Evolutionary conservation across 75 land plant genomes (phyloP).

Genomic region (Gnetum montanum): DNA sequence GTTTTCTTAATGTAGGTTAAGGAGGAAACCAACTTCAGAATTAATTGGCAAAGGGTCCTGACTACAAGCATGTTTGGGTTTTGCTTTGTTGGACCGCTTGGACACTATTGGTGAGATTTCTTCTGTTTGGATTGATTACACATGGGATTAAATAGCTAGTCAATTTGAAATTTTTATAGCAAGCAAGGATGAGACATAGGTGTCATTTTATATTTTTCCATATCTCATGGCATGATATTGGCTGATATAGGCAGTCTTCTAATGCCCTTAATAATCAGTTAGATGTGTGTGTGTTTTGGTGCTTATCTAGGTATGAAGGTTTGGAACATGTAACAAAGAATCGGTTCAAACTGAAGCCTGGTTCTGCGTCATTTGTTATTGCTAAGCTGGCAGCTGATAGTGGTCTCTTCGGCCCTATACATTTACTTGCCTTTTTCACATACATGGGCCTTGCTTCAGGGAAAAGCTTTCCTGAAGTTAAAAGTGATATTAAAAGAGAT

Average conservation of each 20-base stretch:
- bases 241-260: not conserved
- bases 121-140: not conserved
- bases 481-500: conserved; percentile 74
- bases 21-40: conserved; percentile 22
- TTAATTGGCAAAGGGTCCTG: conserved; percentile 75
- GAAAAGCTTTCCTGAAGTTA: conserved; percentile 46
- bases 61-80: conserved; percentile 76
- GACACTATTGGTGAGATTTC: conserved; percentile 66
- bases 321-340: conserved; percentile 57
- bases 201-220: not conserved
- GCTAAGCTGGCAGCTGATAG: conserved; percentile 72
- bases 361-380: conserved; percentile 49
- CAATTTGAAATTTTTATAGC: not conserved
- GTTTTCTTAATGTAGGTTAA: not conserved
- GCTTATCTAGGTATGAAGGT: conserved; percentile 64
- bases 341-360: conserved; percentile 37
- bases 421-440: conserved; percentile 74
- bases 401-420: conserved; percentile 74
- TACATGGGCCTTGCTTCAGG: conserved; percentile 82
- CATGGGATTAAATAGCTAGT: not conserved
- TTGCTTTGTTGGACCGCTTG: conserved; percentile 90
- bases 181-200: not conserved
- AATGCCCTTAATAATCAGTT: not conserved
- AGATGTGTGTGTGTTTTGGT: not conserved
- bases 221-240: not conserved